Conservation (phyloP, 768 basidiomycete species). For the Mycena chlorophos region DNA sequence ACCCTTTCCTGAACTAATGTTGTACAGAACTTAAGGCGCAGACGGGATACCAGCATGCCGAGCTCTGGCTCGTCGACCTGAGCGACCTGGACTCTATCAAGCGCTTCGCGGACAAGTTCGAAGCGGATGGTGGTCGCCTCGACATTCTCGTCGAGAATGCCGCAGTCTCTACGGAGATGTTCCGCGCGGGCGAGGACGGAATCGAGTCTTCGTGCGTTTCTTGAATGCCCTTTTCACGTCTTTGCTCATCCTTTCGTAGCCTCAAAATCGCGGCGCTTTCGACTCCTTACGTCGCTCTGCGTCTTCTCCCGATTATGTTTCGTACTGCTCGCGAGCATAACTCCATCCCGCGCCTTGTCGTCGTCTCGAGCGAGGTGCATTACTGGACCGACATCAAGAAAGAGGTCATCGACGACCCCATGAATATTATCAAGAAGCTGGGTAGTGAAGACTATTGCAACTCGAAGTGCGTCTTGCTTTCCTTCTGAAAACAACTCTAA, state of each 20-base stretch:
- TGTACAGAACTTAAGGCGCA: conserved; percentile 31
- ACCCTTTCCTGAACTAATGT: neutral
- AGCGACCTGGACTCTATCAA: conserved; percentile 41
- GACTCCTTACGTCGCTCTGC: conserved; percentile 25
- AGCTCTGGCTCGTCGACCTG: conserved; percentile 45
- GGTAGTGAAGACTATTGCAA: conserved; percentile 33
- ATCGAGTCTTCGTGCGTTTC: conserved; percentile 45
- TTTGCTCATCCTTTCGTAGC: conserved; percentile 26
- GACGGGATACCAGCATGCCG: conserved; percentile 36
- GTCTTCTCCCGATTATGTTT: conserved; percentile 43
- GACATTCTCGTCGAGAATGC: conserved; percentile 52
- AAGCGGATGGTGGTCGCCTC: conserved; percentile 34
- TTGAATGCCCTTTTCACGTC: conserved; percentile 37
- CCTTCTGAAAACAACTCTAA: neutral
- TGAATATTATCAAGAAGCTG: conserved; percentile 32
- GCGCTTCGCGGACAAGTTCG: conserved; percentile 37
- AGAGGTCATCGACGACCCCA: conserved; percentile 22
- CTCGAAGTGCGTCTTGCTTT: conserved; percentile 21
- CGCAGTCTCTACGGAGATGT: conserved; percentile 20
- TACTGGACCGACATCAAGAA: conserved; percentile 29
- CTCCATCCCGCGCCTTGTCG: conserved; percentile 37
- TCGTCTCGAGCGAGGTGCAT: conserved; percentile 46
- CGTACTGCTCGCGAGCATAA: conserved; percentile 34
- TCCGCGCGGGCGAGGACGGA: conserved; percentile 38
- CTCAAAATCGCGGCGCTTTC: neutral